Conservation (phyloP, 345 rosid species). For the Eucalyptus pauciflora region DNA sequence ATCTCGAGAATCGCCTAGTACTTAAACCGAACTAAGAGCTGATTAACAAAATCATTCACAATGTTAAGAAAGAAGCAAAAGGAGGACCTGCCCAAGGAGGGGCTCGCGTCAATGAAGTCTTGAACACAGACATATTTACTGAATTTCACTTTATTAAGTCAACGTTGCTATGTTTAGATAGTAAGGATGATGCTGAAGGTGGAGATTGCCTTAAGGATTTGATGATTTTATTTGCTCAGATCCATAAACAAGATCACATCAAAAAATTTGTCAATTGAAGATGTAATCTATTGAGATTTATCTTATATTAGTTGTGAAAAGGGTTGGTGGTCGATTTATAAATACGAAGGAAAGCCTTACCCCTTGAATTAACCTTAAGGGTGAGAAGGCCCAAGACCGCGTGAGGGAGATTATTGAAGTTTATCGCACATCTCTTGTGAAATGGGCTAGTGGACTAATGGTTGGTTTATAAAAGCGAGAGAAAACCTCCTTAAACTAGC, state of each 20-base stretch:
- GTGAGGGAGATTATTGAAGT: too few species aligned
- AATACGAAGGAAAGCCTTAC: too few species aligned
- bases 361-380: too few species aligned
- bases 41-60: not conserved
- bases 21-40: not conserved
- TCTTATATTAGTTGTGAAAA: rapidly evolving
- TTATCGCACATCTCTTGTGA: too few species aligned
- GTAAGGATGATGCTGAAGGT: not conserved
- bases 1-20: not conserved
- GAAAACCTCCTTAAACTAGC: too few species aligned
- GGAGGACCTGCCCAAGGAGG: too few species aligned
- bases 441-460: too few species aligned
- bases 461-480: too few species aligned
- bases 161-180: not conserved
- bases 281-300: not conserved
- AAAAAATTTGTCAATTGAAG: not conserved
- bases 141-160: not conserved
- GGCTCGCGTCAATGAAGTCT: not conserved
- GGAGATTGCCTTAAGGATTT: not conserved
- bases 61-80: not conserved
- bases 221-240: not conserved
- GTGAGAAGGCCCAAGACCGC: too few species aligned
- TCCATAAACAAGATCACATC: not conserved
- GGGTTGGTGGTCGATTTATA: rapidly evolving
- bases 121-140: not conserved